Conservation (phyloP, 805 yeast species). For the Phaffomyces opuntiae region DNA sequence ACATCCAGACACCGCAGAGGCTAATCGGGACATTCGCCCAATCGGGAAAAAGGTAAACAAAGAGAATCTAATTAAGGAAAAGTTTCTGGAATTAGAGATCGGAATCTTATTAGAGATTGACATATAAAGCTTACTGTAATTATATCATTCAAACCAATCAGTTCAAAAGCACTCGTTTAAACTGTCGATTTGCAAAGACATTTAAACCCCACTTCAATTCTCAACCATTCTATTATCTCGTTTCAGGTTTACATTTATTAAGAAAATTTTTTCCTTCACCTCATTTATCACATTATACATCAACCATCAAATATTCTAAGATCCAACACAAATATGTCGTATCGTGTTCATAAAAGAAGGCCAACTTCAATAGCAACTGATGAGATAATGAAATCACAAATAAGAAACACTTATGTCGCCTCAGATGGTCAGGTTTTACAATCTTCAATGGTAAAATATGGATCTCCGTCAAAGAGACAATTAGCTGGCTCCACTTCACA, state of each 20-base stretch:
- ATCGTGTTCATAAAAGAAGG: constrained; percentile 18
- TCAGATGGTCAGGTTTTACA: constrained; percentile 22
- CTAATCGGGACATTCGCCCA: neutral
- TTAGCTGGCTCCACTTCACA: constrained; percentile 22
- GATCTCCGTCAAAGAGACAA: constrained; percentile 23
- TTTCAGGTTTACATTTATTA: too few relatives aligned
- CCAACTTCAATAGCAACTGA: constrained; percentile 23
- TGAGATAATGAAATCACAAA: constrained; percentile 7
- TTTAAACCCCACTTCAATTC: too few relatives aligned
- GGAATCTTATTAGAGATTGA: neutral
- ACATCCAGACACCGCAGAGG: too few relatives aligned
- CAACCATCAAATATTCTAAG: neutral
- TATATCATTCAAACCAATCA: too few relatives aligned
- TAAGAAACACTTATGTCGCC: constrained; percentile 16
- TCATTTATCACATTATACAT: neutral
- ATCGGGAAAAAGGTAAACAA: constrained; percentile 11
- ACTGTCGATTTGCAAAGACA: neutral
- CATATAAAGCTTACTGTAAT: too few relatives aligned
- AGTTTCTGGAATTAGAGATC: too few relatives aligned
- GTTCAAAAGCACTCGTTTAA: too few relatives aligned
- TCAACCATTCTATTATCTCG: too few relatives aligned
- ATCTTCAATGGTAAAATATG: constrained; percentile 22
- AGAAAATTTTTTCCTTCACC: neutral
- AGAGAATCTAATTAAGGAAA: too few relatives aligned
- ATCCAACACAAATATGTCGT: constrained; percentile 10